A percentile compares a stretch with the other conserved stretches of the same genome.
Conservation (phyloP, 768 basidiomycete genomes). For the Boletus bicolor region DNA sequence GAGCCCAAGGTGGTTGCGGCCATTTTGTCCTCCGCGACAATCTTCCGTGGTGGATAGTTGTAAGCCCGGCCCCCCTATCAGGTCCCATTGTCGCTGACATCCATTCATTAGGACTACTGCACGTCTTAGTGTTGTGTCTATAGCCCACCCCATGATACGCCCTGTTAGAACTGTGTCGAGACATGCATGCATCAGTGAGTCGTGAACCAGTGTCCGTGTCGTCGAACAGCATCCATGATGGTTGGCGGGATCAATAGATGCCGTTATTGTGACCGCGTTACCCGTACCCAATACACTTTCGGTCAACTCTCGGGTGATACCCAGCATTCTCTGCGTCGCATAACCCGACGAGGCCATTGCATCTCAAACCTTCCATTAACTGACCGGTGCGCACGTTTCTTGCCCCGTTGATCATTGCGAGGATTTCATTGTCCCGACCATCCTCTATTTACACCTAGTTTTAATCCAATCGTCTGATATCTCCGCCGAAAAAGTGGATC, state of each 20-base stretch:
- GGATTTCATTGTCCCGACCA: neutral
- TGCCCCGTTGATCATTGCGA: neutral
- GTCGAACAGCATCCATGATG: neutral
- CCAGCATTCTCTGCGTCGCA: neutral
- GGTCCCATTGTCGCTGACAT: neutral
- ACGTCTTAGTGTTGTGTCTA: neutral
- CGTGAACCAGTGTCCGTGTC: neutral
- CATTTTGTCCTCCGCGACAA: neutral
- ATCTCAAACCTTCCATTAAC: neutral
- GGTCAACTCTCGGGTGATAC: neutral
- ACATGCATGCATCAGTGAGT: conserved; percentile 1
- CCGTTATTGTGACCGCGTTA: conserved; percentile 1
- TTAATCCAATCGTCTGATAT: conserved; percentile 7
- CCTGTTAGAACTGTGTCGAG: neutral
- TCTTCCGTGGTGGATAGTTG: conserved; percentile 9
- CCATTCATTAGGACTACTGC: neutral
- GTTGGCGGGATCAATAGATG: neutral
- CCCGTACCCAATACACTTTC: neutral
- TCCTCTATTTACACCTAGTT: neutral
- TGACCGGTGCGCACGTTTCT: conserved; percentile 2
- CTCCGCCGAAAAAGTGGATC: conserved; percentile 18
- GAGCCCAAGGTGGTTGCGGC: conserved; percentile 7
- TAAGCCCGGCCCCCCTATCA: neutral
- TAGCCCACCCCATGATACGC: conserved; percentile 3
- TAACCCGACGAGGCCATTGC: neutral